These are phyloP conservation scores for Diaporthe eres DNA, from an alignment of 2,329 filamentous ascomycete species.

Conservation along the genomic window DNA sequence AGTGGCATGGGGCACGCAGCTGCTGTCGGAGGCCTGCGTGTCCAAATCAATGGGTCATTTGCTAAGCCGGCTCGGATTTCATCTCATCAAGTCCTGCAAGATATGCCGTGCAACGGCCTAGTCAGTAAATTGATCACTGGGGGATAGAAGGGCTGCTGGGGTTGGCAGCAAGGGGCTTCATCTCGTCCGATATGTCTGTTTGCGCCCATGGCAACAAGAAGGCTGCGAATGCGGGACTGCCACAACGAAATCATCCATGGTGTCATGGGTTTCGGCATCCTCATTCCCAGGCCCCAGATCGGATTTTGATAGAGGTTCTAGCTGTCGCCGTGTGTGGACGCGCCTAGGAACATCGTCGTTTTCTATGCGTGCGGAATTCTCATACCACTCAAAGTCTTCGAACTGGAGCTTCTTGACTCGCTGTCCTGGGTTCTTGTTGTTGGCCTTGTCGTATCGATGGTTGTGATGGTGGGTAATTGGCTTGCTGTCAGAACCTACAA, in stretches of 20 bases:
- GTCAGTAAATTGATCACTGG: slow-evolving; percentile 32
- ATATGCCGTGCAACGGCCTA: slow-evolving; percentile 22
- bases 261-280: slow-evolving; percentile 20
- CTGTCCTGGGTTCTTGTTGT: slow-evolving; percentile 77
- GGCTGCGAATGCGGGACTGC: slow-evolving; percentile 29
- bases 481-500: slow-evolving; percentile 63
- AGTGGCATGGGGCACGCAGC: slow-evolving; percentile 1
- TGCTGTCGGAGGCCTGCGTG: not conserved
- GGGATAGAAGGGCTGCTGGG: not conserved
- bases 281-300: slow-evolving; percentile 27
- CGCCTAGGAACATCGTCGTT: slow-evolving; percentile 6
- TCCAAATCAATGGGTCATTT: slow-evolving; percentile 2
- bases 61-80: slow-evolving; percentile 1
- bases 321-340: slow-evolving; percentile 26
- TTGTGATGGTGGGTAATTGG: slow-evolving; percentile 65
- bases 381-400: slow-evolving; percentile 97
- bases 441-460: slow-evolving; percentile 66
- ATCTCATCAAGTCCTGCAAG: slow-evolving; percentile 40
- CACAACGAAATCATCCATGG: slow-evolving; percentile 22
- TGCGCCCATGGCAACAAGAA: slow-evolving; percentile 29
- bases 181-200: slow-evolving; percentile 36
- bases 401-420: slow-evolving; percentile 92
- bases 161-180: slow-evolving; percentile 15
- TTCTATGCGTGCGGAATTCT: slow-evolving; percentile 18
- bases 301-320: slow-evolving; percentile 27